Evolutionary conservation across 176 grass and related monocot species (phyloP).

Genomic region (Aegilops tauschii): DNA sequence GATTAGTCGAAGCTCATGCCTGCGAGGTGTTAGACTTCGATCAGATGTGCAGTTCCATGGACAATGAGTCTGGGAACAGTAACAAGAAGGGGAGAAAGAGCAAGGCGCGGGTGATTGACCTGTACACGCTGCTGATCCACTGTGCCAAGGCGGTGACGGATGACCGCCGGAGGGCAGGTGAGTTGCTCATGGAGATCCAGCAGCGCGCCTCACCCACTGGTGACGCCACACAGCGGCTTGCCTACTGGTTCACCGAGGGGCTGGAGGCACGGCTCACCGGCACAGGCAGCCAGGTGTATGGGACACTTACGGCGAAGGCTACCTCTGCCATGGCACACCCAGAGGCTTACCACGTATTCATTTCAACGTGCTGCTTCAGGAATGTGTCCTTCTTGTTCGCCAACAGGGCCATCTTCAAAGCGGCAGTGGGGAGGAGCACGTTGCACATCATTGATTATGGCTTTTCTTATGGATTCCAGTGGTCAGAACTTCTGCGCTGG

Average conservation of each 20-base stretch:
- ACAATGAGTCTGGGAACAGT: neutral
- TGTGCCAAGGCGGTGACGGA: conserved; percentile 51
- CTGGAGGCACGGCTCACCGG: conserved; percentile 49
- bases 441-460: conserved; percentile 56
- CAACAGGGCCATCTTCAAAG: conserved; percentile 49
- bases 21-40: conserved; percentile 43
- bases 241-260: conserved; percentile 54
- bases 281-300: conserved; percentile 43
- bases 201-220: conserved; percentile 39
- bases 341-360: conserved; percentile 42
- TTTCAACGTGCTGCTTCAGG: conserved; percentile 49
- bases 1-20: conserved; percentile 15
- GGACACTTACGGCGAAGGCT: conserved; percentile 13
- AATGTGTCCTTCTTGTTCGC: conserved; percentile 26
- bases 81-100: conserved; percentile 7
- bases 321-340: neutral
- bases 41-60: neutral
- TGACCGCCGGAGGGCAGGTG: conserved; percentile 20
- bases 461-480: conserved; percentile 38
- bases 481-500: conserved; percentile 34
- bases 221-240: conserved; percentile 49
- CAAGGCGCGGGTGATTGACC: conserved; percentile 35
- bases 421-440: conserved; percentile 6
- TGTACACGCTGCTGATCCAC: conserved; percentile 48
- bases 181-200: conserved; percentile 49